Evolutionary conservation across 805 yeast genomes (phyloP), one percentile per base, ranked within the genome.

Genomic region (Ogataea allantospora): DNA sequence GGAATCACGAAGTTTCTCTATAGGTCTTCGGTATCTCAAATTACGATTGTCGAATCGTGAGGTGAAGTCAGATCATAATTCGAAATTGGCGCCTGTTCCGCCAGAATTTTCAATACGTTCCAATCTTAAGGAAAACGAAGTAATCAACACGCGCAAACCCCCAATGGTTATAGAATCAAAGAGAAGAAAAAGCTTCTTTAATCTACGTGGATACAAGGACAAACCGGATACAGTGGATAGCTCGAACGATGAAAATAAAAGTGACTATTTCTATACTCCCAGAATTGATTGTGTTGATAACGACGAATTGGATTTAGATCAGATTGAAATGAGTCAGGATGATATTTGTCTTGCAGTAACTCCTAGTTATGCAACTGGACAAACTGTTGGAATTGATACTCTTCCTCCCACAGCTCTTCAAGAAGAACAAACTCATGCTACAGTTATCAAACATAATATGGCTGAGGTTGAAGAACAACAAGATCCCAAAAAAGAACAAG

Each of bases 1-100:
- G 15, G 55, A 54, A 12, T 25, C 48, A 9, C 46, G 44, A 25
- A 44, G 49, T 4, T 44, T 52, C 23, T 46, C 55, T 4, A 48
- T 46, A 18, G 50, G 57, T 11, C 40, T 54, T n/a, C 47, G 54
- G 19, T 47, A 40, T 23, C 43, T 54, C 11, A 54, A 49, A 38
- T 45, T 54, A 6, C 44, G 50, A 18, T 45, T 54, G 24, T 30
- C 44, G 5, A 51, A 49, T 29, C 43, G 47, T 20, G 52, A 47
- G 11, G 30, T 40, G 29, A 40, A 35, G 28, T 42, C 18, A 14
- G 28, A 28, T 4, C 40, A 38, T 2, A 27, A 23, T 5, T 10
- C 27, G 25, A 46, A 42, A 21, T 12, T 24, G 14, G 19, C 31
- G 22, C 33, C 42, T 15, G 24, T 33, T 12, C 34, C 43, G 1